Evolutionary conservation across 139 green algal genomes (phyloP), one percentile per base, ranked within the genome.

Genomic region (Spirogloea muscicola): DNA sequence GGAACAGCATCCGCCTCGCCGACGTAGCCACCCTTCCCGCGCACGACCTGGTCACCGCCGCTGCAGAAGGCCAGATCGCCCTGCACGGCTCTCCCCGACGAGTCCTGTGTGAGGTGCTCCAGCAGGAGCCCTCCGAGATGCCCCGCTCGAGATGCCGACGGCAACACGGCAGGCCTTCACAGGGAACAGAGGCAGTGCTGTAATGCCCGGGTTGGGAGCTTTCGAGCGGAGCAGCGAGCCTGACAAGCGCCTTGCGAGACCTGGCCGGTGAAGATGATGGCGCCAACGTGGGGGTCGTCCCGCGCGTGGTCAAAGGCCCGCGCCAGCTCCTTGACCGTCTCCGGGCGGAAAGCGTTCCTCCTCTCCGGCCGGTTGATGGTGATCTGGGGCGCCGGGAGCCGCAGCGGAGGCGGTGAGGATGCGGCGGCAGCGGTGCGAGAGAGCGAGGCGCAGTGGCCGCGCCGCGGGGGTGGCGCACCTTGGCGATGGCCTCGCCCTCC

Each of bases 291-390:
- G 6, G 87, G 84, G 82, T 99, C 94, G 46, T 99, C 90, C 0
- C 91, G 83, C 1, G 90, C 92, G 73, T 96, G 92, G 0, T 77
- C 58, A 60, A 97, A 93, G 81, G 92, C 96, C 70, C 80, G 76
- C 0, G 84, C 91, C 77, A 98, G 86, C 83, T 98, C 93, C 67
- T 85, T 79, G 2, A 95, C 82, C 67, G 94, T 99, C 36, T 83
- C 80, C 1, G 94, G 94, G 1, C 84, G 91, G 86, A 99, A 99
- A 1, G 94, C 94, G 61, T 99, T 99, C 18, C 93, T 78, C 64
- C 88, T 90, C 13, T 96, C 72, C 13, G 93, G 94, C 0, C 94
- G 74, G 72, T 97, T 96, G 76, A 99, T 98, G 33, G 87, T 96
- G 18, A 98, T 94, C 90, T 97, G 89, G 41, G 18, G 29, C 18